Percentiles rank a stretch among this genome's conserved stretches.
phyloP scores from a whole-genome alignment of 495 filamentous ascomycete genomes.

The Cenococcum geophilum region DNA sequence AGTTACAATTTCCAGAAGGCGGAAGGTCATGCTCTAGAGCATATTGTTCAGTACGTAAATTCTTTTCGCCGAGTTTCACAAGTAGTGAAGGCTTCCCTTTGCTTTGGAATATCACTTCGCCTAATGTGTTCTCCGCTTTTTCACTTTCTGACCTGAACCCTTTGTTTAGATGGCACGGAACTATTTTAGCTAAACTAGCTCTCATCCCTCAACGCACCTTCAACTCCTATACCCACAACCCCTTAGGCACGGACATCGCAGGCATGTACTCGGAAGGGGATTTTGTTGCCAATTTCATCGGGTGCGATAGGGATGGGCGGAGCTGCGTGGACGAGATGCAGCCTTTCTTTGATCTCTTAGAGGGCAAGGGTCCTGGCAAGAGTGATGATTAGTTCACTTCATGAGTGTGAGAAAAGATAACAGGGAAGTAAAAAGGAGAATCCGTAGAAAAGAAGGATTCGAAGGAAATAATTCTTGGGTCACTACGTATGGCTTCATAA shows the following conservation, averaged over 20 bases:
- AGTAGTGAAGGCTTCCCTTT: not conserved
- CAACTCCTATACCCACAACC: slow-evolving; percentile 64
- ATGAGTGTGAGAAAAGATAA: no score
- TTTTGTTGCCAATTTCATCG: slow-evolving; percentile 67
- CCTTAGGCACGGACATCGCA: slow-evolving; percentile 41
- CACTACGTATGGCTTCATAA: no score
- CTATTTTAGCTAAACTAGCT: slow-evolving; percentile 80
- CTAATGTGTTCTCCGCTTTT: not conserved
- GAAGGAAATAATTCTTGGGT: no score
- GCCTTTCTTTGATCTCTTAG: slow-evolving; percentile 28
- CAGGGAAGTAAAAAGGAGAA: no score
- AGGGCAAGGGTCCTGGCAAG: slow-evolving; percentile 7
- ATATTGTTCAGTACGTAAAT: slow-evolving; percentile 39
- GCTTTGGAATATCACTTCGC: not conserved
- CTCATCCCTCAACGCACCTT: slow-evolving; percentile 75
- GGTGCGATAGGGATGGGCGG: slow-evolving; percentile 54
- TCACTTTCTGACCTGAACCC: slow-evolving; percentile 3
- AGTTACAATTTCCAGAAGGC: slow-evolving; percentile 94
- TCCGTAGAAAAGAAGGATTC: not conserved
- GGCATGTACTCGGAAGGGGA: slow-evolving; percentile 75
- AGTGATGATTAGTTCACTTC: not conserved
- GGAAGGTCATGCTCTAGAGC: slow-evolving; percentile 79
- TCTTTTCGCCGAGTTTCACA: slow-evolving; percentile 2
- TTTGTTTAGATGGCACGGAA: slow-evolving; percentile 85
- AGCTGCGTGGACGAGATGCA: slow-evolving; percentile 68